Base-by-base conservation (phyloP, 305 asterid genomes). In the Solanum hybrid region DNA sequence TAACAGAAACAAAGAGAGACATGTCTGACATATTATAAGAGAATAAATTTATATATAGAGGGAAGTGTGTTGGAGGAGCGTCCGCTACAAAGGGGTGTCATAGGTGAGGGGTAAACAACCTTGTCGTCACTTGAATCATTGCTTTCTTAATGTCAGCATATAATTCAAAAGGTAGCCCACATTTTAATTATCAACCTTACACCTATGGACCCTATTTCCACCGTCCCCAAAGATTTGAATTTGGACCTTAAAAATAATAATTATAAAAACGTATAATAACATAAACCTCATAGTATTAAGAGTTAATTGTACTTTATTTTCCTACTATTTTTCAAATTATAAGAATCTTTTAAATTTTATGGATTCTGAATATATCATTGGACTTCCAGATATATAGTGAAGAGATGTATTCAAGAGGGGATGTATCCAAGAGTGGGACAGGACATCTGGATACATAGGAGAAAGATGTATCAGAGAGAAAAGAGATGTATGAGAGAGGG, bases 41-140 rank as follows among this genome's bases (percentile, higher is more conserved):
- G 29, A 29, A 82, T 42, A 80, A 24, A 80, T 56, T 56, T 56
- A 56, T n/a, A 80, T 22, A 64, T 64, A 60, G 71, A 60, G 24
- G 24, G 45, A 80, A 13, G 64, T 12, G 19, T 6, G 22, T 37
- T 38, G 35, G 66, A 80, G 87, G 87, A 82, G 87, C 87, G 87
- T 81, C 87, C 87, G 87, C 72, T 45, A 82, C 29, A 82, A 82
- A 29, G 75, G 87, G 38, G 71, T 51, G 27, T 45, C n/a, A 81
- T 42, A 27, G 37, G 71, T 36, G 37, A 84, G 40, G 37, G 87
- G 31, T 38, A 84, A 84, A 31, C 87, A 51, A 51, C 19, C 27
- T 84, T 84, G 87, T 84, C 87, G 31, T 84, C 60, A 84, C 31
- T 51, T 51, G 87, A 84, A 84, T 84, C 87, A 84, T 84, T 84